A percentile compares a stretch with the other conserved stretches of the same genome.
phyloP scores from a whole-genome alignment of 768 basidiomycete species.

The Rossbeevera mucosa region DNA sequence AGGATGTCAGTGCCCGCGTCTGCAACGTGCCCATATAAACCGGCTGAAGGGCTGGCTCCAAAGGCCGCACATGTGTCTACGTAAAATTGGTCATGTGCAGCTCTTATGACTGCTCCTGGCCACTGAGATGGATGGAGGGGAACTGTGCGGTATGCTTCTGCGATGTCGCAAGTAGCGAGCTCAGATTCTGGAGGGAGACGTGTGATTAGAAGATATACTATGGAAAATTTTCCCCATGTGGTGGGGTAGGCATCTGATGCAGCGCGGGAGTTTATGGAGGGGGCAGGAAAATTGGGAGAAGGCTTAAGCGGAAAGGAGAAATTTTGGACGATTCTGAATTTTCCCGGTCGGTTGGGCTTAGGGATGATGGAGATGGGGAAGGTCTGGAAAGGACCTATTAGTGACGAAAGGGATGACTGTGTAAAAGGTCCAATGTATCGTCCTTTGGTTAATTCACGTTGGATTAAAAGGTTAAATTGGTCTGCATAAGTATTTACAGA shows the following conservation, averaged over 20 bases:
- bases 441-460: not conserved
- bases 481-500: not conserved
- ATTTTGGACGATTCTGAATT: not conserved
- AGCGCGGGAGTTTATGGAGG: too few species aligned
- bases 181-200: not conserved
- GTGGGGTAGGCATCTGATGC: not conserved
- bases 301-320: not conserved
- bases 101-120: not conserved
- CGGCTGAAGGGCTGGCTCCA: not conserved
- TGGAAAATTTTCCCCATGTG: not conserved
- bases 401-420: accelerated
- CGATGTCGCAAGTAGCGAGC: not conserved
- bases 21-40: not conserved
- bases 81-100: not conserved
- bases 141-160: not conserved
- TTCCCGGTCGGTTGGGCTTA: not conserved
- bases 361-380: not conserved
- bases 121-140: not conserved
- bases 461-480: not conserved
- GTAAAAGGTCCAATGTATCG: not conserved
- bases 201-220: not conserved
- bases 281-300: not conserved
- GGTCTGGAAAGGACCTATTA: not conserved
- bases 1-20: not conserved
- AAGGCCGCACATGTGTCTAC: not conserved